Conservation (phyloP, 192 early-diverging fungal genomes). For the Backusella macrospora region DNA sequence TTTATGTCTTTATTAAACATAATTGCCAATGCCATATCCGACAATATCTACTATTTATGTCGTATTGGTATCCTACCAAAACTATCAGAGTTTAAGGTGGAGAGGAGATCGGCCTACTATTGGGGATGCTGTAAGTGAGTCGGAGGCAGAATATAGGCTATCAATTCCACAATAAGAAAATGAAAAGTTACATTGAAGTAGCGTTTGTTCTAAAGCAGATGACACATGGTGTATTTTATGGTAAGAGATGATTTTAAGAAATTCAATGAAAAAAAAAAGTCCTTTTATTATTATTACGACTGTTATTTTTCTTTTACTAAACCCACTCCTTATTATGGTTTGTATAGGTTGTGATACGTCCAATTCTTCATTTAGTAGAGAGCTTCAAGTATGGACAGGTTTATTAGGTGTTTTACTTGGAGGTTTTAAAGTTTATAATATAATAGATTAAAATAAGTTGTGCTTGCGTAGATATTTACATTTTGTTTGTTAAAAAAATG, state of each 20-base stretch:
- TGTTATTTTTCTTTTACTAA: no score
- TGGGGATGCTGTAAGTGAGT: slow-evolving; percentile 56
- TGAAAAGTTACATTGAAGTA: slow-evolving; percentile 11
- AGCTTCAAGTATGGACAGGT: slow-evolving; percentile 54
- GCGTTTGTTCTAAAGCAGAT: slow-evolving; percentile 64
- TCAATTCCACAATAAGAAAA: slow-evolving; percentile 25
- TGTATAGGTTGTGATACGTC: slow-evolving; percentile 55
- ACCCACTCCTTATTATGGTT: slow-evolving; percentile 3
- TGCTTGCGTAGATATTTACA: neutral
- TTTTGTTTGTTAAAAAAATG: neutral
- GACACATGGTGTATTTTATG: slow-evolving; percentile 77
- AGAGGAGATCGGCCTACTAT: slow-evolving; percentile 60
- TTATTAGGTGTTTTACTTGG: slow-evolving; percentile 48
- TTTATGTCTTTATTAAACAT: slow-evolving; percentile 18
- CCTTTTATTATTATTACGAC: no score
- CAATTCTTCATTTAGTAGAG: slow-evolving; percentile 48
- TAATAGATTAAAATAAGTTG: slow-evolving; percentile 21
- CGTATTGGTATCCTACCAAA: slow-evolving; percentile 66
- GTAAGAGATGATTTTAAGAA: slow-evolving; percentile 27
- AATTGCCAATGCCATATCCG: slow-evolving; percentile 62
- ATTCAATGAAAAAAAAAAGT: no score
- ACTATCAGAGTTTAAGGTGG: slow-evolving; percentile 50
- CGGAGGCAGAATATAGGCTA: slow-evolving; percentile 10
- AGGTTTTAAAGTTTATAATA: slow-evolving; percentile 51
- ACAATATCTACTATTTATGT: slow-evolving; percentile 72